Evolutionary conservation across 2,329 filamentous ascomycete species (phyloP).

Genomic region (Rachicladosporium sp.): DNA sequence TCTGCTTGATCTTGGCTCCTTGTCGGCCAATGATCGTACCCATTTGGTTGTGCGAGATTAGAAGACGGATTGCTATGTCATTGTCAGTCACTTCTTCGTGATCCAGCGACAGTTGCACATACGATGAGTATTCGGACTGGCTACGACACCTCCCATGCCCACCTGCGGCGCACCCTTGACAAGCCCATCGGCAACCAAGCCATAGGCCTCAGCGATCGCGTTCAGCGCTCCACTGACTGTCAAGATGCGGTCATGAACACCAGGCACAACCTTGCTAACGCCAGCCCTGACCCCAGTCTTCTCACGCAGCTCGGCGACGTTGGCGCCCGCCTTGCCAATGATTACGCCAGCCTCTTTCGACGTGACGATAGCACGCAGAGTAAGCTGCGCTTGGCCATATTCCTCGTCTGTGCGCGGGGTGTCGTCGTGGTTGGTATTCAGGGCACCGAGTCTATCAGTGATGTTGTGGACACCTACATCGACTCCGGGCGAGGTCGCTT

Average conservation of each 20-base stretch:
- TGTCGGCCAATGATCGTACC: constrained; percentile 96
- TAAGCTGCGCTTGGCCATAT: constrained; percentile 84
- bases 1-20: constrained; percentile 98
- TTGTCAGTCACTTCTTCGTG: constrained; percentile 2
- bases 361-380: constrained; percentile 91
- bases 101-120: constrained; percentile 32
- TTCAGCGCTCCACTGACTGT: constrained; percentile 87
- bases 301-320: constrained; percentile 90
- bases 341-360: constrained; percentile 98
- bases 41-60: constrained; percentile 99
- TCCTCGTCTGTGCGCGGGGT: constrained; percentile 95
- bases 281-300: constrained; percentile 97
- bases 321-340: constrained; percentile 97
- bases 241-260: constrained; percentile 91
- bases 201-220: constrained; percentile 81
- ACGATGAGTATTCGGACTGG: constrained; percentile 90
- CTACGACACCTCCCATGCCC: constrained; percentile 86
- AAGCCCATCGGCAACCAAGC: constrained; percentile 80
- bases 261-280: constrained; percentile 96
- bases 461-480: constrained; percentile 23
- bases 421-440: constrained; percentile 49
- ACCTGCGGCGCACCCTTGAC: constrained; percentile 88
- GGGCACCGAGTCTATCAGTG: constrained; percentile 29
- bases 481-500: constrained; percentile 13
- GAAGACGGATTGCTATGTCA: constrained; percentile 72